phyloP scores from a whole-genome alignment of 192 early-diverging fungal genomes.

The Mortierella hygrophila region DNA sequence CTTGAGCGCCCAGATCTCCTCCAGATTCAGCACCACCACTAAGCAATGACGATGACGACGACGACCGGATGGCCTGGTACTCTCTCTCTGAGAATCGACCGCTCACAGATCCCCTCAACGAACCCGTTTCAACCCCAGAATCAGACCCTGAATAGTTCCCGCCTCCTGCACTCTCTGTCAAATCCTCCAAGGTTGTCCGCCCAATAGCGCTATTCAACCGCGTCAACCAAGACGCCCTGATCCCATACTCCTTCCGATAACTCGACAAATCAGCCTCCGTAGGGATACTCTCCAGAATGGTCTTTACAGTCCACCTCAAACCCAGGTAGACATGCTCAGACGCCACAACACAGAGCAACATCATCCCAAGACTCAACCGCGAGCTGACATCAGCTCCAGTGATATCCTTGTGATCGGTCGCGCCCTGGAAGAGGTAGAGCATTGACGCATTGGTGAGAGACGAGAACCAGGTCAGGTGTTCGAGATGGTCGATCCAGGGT shows the following conservation, averaged over 20 bases:
- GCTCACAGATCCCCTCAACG: not conserved
- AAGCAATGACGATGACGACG: not conserved
- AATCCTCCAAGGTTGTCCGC: not conserved
- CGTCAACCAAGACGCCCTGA: slow-evolving; percentile 38
- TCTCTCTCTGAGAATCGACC: not conserved
- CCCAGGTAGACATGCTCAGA: slow-evolving; percentile 49
- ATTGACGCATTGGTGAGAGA: slow-evolving; percentile 70
- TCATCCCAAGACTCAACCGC: slow-evolving; percentile 21
- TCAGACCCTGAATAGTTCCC: not conserved
- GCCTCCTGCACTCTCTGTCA: not conserved
- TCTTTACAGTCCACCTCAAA: slow-evolving; percentile 19
- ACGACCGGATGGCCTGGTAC: not conserved
- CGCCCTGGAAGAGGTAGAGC: slow-evolving; percentile 62
- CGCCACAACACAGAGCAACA: slow-evolving; percentile 31
- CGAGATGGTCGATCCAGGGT: slow-evolving; percentile 79
- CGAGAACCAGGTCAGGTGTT: slow-evolving; percentile 64
- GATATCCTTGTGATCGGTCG: slow-evolving; percentile 16
- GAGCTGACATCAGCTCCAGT: not conserved
- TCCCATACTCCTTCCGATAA: slow-evolving; percentile 30
- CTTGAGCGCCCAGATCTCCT: slow-evolving; percentile 28
- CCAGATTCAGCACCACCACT: not conserved
- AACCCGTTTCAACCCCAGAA: not conserved
- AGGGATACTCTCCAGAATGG: slow-evolving; percentile 29
- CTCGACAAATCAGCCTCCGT: slow-evolving; percentile 30
- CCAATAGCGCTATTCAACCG: slow-evolving; percentile 38